phyloP scores from a whole-genome alignment of 495 filamentous ascomycete genomes.

The Halenospora varia region DNA sequence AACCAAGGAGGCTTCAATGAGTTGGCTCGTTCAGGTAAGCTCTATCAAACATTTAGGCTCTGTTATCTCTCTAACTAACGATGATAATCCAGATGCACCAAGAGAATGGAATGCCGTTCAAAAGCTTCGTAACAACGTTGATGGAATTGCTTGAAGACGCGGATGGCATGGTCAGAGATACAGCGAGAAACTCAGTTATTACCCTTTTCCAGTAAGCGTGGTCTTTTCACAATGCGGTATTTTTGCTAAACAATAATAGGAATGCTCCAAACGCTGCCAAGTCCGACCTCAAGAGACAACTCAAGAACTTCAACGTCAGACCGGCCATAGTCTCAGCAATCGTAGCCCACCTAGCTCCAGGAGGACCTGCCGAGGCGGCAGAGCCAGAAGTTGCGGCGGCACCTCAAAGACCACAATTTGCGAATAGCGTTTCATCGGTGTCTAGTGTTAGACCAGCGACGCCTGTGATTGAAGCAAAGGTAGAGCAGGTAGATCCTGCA shows the following conservation, averaged over 20 bases:
- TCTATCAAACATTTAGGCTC: neutral
- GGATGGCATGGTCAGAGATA: constrained; percentile 78
- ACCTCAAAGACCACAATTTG: constrained; percentile 37
- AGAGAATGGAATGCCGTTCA: constrained; percentile 71
- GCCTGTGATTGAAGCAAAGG: constrained; percentile 50
- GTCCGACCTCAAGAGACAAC: constrained; percentile 77
- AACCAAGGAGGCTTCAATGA: constrained; percentile 77
- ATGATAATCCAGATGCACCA: constrained; percentile 88
- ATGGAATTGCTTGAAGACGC: constrained; percentile 87
- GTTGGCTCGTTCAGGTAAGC: constrained; percentile 70
- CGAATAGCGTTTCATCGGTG: constrained; percentile 46
- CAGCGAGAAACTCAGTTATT: constrained; percentile 74
- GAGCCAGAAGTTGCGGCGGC: constrained; percentile 29
- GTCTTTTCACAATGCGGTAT: neutral
- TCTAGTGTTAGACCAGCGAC: constrained; percentile 43
- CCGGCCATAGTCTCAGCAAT: constrained; percentile 80
- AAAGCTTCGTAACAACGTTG: constrained; percentile 72
- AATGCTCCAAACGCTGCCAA: constrained; percentile 80
- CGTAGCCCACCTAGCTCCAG: constrained; percentile 62
- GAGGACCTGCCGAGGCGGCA: constrained; percentile 41
- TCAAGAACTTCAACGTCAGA: constrained; percentile 74
- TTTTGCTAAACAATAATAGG: constrained; percentile 33
- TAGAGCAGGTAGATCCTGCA: constrained; percentile 70
- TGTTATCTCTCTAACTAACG: no score
- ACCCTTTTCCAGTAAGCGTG: constrained; percentile 72